Conservation (phyloP, 495 filamentous ascomycete genomes). For the Penicillium bovifimosum region DNA sequence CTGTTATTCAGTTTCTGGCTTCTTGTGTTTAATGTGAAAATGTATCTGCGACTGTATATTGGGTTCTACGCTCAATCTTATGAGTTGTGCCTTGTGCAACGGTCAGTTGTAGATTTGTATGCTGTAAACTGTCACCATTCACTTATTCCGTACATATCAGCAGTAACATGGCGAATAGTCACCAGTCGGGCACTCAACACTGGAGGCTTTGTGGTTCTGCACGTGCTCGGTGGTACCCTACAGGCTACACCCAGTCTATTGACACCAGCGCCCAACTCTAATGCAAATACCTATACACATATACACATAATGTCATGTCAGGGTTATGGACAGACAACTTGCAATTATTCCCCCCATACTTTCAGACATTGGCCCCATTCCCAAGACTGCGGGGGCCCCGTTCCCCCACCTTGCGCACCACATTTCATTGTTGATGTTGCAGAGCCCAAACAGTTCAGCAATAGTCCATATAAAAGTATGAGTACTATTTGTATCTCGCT, state of each 20-base stretch:
- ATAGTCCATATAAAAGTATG: not conserved
- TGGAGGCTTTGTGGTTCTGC: too few relatives aligned
- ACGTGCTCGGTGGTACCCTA: too few relatives aligned
- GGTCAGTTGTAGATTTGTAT: not conserved
- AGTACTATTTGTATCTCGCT: too few relatives aligned
- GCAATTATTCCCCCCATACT: not conserved
- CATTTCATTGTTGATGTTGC: not conserved
- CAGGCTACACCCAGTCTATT: too few relatives aligned
- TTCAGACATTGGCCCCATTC: not conserved
- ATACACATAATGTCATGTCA: too few relatives aligned
- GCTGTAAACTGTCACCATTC: not conserved
- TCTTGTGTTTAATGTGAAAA: slow-evolving; percentile 14
- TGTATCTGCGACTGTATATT: slow-evolving; percentile 20
- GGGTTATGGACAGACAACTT: not conserved
- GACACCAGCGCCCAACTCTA: too few relatives aligned
- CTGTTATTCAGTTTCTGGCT: slow-evolving; percentile 16
- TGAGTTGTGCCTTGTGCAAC: slow-evolving; percentile 16
- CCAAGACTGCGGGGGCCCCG: not conserved
- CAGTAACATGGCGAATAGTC: too few relatives aligned
- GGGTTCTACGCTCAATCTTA: slow-evolving; percentile 17
- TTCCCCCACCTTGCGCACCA: not conserved
- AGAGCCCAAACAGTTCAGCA: not conserved
- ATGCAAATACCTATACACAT: too few relatives aligned
- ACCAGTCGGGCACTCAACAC: too few relatives aligned
- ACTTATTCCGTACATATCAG: too few relatives aligned